These are phyloP conservation scores for Tricholoma hemisulphureum DNA, from an alignment of 768 basidiomycete genomes.

Conservation along the genomic window DNA sequence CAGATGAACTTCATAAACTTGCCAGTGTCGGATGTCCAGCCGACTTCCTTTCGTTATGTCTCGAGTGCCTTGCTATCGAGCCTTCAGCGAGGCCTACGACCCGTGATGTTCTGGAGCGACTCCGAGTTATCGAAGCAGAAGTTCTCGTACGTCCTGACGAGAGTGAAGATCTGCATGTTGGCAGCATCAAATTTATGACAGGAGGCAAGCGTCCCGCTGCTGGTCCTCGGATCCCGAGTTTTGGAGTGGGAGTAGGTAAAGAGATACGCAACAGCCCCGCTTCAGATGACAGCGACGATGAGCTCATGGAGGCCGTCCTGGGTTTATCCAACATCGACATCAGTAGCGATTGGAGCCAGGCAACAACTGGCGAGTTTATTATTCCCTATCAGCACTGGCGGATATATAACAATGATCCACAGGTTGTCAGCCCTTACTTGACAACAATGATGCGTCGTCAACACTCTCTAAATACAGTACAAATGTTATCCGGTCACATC, in stretches of 20 bases:
- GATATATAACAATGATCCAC: slow-evolving; percentile 14
- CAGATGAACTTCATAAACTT: slow-evolving; percentile 63
- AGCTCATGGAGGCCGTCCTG: slow-evolving; percentile 60
- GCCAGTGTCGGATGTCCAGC: slow-evolving; percentile 77
- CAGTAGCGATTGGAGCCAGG: slow-evolving; percentile 45
- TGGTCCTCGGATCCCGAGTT: slow-evolving; percentile 83
- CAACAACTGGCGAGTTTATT: slow-evolving; percentile 34
- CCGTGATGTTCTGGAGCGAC: slow-evolving; percentile 71
- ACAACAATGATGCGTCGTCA: slow-evolving; percentile 30
- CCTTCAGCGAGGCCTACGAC: slow-evolving; percentile 74
- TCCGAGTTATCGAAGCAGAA: slow-evolving; percentile 81
- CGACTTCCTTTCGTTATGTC: slow-evolving; percentile 69
- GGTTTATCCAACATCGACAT: slow-evolving; percentile 52
- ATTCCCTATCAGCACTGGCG: slow-evolving; percentile 4
- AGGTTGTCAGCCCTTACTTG: slow-evolving; percentile 59
- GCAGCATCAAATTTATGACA: slow-evolving; percentile 82
- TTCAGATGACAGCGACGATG: slow-evolving; percentile 65
- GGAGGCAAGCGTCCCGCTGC: slow-evolving; percentile 56
- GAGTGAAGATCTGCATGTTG: slow-evolving; percentile 71
- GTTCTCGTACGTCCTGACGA: slow-evolving; percentile 67
- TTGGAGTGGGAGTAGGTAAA: slow-evolving; percentile 69
- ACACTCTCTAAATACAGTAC: slow-evolving; percentile 64
- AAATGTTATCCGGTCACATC: slow-evolving; percentile 58
- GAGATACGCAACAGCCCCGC: slow-evolving; percentile 47
- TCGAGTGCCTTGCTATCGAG: slow-evolving; percentile 71